Evolutionary conservation across 441 rosid species (phyloP), one percentile per base, ranked within the genome.

Genomic region (Capsella rubella): DNA sequence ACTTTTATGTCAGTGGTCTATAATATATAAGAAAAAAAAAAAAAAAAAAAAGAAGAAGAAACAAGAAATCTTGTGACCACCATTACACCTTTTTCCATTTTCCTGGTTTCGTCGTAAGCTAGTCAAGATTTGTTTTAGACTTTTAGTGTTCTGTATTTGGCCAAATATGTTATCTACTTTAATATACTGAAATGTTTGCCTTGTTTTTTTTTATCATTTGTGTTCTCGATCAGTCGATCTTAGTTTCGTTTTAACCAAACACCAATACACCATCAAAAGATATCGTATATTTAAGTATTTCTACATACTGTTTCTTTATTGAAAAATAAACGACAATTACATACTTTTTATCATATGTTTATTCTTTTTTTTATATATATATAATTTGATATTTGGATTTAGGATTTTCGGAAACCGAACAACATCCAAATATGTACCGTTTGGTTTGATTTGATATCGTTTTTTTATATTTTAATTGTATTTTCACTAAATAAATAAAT

Each of bases 151-250:
- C 76, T 64, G 43, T 70, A 45, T 64, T 32, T 63, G 42, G 57
- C 57, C 58, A 55, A 73, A 73, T 46, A 55, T 73, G 65, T 57
- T 55, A 15, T 47, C 52, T 47, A 16, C 25, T 47, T 47, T 16
- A 47, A 1, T 47, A 47, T 16, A 16, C 13, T 53, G 16, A 53
- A 5, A 53, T 53, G 58, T 25, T 28, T 6, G 31, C 14, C 54
- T 50, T 21, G 5, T 14, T 50, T 18, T 50, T 9, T 21, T 50
- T 50, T 50, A 32, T 50, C 14, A 21, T 21, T 21, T 21, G 25
- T 21, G 25, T 21, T 21, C 25, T 1, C 25, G 25, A 16, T 16
- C 18, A 16, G 18, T 16, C 18, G 18, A 21, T 21, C 25, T 21
- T 21, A 21, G 25, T 21, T 21, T 21, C 25, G 25, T 21, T 21